Base-by-base conservation (phyloP, 73 alveolate genomes). In the Symbiodinium pilosum region DNA sequence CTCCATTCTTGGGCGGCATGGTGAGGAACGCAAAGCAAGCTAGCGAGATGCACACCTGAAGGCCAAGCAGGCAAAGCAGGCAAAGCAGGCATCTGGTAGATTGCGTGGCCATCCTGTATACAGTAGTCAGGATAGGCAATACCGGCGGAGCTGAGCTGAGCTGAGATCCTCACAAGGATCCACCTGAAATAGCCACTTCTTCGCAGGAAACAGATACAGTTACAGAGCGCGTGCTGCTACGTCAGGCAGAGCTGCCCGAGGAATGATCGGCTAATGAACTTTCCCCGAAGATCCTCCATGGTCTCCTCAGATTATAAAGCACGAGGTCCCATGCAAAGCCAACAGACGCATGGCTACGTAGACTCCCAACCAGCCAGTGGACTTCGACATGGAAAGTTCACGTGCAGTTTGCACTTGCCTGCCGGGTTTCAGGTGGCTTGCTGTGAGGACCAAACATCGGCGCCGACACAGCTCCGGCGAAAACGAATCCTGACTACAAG, bases 401-500 rank as follows among this genome's bases (percentile, higher is more conserved):
- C 6, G 21, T 47, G 59, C 59, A 9, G 59, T 14, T 9, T 9
- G 14, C 81, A 64, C 81, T 38, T n/a, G 12, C 81, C 39, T 28
- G 64, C 89, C 97, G 43, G 44, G 89, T 12, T 14, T 68, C 97
- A n/a, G 97, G 97, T 68, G 88, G 87, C 41, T 91, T 91, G 56
- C 52, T 42, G 88, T 91, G 88, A 5, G 97, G 97, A 42, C 97
- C 89, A 34, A 91, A 91, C 56, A 68, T 91, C 39, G 97, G 97
- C 36, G 97, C 97, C 8, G 89, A 42, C 42, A 71, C 97, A 18
- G 97, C 97, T 16, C 97, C 97, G 26, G 97, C 97, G n/a, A 91
- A 91, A 2, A 91, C 97, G 16, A 91, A 68, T 71, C 97, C 97
- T 91, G 75, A 24, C 47, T n/a, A n/a, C n/a, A n/a, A n/a, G n/a